Percentiles rank a stretch among this genome's conserved stretches.
Conservation (phyloP, 2,329 filamentous ascomycete species). For the Tolypocladium endophyticum region DNA sequence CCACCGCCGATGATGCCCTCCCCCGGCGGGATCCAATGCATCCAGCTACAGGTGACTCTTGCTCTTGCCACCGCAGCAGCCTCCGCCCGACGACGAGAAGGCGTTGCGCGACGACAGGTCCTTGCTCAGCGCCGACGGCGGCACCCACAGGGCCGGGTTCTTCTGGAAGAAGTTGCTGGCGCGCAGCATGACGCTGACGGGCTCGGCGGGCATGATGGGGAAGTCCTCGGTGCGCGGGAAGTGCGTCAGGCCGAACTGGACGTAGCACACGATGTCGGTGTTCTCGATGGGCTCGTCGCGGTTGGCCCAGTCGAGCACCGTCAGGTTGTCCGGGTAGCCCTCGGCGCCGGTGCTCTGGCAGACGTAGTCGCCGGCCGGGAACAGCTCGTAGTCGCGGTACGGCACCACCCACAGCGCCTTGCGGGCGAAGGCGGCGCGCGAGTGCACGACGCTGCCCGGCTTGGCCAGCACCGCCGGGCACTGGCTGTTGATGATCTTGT, state of each 20-base stretch:
- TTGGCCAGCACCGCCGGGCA: conserved; percentile 38
- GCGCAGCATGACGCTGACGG: conserved; percentile 34
- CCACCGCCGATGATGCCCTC: neutral
- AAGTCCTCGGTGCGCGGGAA: conserved; percentile 56
- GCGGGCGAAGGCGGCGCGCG: conserved; percentile 28
- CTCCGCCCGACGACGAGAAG: conserved; percentile 3
- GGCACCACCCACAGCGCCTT: conserved; percentile 33
- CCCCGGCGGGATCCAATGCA: neutral
- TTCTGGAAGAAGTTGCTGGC: conserved; percentile 41
- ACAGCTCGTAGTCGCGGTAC: conserved; percentile 30
- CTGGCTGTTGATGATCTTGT: conserved; percentile 31
- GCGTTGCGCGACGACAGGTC: conserved; percentile 9
- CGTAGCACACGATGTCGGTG: conserved; percentile 40
- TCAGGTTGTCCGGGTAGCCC: conserved; percentile 7
- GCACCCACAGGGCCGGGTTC: conserved; percentile 41
- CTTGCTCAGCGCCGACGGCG: conserved; percentile 28
- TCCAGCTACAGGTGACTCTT: conserved; percentile 9
- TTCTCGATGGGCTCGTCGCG: conserved; percentile 39
- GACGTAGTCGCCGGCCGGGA: conserved; percentile 30
- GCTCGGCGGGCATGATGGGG: conserved; percentile 58
- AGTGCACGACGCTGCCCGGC: conserved; percentile 24
- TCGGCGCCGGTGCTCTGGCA: conserved; percentile 33
- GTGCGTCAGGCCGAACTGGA: conserved; percentile 45
- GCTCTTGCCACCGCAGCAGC: conserved; percentile 5
- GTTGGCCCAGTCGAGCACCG: conserved; percentile 35